Evolutionary conservation across 345 rosid genomes (phyloP), one percentile per base, ranked within the genome.

Genomic region (Cardamine chenopodiifolia): DNA sequence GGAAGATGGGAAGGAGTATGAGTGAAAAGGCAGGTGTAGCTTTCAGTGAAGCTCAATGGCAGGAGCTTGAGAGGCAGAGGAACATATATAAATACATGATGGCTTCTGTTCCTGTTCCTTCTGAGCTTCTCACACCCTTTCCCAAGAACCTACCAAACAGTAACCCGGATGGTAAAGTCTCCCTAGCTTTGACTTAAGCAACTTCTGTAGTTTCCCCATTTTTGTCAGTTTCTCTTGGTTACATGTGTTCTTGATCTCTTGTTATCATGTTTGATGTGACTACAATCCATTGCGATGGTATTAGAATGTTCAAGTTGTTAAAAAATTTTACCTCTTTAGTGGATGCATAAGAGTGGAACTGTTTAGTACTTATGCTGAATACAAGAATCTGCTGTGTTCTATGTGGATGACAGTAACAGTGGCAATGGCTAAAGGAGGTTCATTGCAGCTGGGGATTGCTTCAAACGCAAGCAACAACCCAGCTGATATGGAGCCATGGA

Each of bases 51-150:
- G 83, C 93, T 56, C 97, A 91, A 80, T 85, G 84, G 90, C 86
- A 84, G 58, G 97, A 94, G 85, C 85, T 91, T 56, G 87, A 86
- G 84, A 88, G 92, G 45, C 98, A 94, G 75, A 88, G 86, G 60
- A 80, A 85, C 78, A 86, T 94, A 68, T 90, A 79, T 70, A 90
- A 87, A 77, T 85, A 85, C 85, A 82, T 94, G 82, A 82, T 82
- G 89, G 89, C 95, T 37, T 87, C 91, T 72, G 67, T 81, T 81
- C 89, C 96, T 72, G 87, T 91, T 40, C 97, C 98, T 63, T 76
- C 79, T 66, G 84, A 94, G 63, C 88, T 91, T 49, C 89, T 89
- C 53, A 14, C 71, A 34, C 71, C 75, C 26, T 76, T 62, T 15
- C 11, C 71, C 35, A 76, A 54, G 26, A 34, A 48, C 68, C 62